Conservation (phyloP, 164 flowering plant genomes). For the Paratinospora sagittata region DNA sequence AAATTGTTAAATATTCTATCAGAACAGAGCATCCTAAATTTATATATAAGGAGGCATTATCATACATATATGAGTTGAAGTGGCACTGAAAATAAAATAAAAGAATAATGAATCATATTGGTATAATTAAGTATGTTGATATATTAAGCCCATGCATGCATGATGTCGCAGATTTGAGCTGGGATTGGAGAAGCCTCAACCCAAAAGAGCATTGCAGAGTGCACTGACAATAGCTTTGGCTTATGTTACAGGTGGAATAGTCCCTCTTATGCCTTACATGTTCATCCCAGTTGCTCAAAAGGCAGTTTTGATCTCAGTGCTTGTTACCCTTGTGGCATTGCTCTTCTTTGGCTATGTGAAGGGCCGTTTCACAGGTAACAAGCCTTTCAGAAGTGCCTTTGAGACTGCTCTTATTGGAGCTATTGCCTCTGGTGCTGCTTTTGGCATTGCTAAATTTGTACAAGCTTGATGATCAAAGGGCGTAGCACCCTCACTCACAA, state of each 20-base stretch:
- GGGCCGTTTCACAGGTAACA: slow-evolving; percentile 68
- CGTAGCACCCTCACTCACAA: neutral
- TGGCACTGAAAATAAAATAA: too few species aligned
- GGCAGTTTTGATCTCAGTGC: slow-evolving; percentile 64
- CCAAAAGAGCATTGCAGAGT: slow-evolving; percentile 78
- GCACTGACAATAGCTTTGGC: slow-evolving; percentile 82
- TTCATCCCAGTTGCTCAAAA: slow-evolving; percentile 51
- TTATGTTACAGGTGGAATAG: slow-evolving; percentile 75
- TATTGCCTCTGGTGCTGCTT: slow-evolving; percentile 87
- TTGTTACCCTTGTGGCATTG: slow-evolving; percentile 59
- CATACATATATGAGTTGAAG: too few species aligned
- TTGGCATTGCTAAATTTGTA: slow-evolving; percentile 69
- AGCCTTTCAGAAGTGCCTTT: slow-evolving; percentile 59
- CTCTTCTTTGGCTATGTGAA: slow-evolving; percentile 77
- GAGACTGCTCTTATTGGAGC: slow-evolving; percentile 81
- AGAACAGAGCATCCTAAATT: too few species aligned
- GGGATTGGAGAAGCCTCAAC: slow-evolving; percentile 94
- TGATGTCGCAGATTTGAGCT: slow-evolving; percentile 70
- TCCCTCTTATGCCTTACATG: slow-evolving; percentile 82
- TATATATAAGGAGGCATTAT: too few species aligned
- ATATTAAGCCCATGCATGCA: neutral
- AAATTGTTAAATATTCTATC: too few species aligned
- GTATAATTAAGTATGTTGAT: neutral
- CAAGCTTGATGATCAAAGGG: neutral
- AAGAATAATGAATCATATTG: too few species aligned